Evolutionary conservation across 2,329 filamentous ascomycete species (phyloP), one percentile per base, ranked within the genome.

Genomic region (Penicillium brevicompactum): DNA sequence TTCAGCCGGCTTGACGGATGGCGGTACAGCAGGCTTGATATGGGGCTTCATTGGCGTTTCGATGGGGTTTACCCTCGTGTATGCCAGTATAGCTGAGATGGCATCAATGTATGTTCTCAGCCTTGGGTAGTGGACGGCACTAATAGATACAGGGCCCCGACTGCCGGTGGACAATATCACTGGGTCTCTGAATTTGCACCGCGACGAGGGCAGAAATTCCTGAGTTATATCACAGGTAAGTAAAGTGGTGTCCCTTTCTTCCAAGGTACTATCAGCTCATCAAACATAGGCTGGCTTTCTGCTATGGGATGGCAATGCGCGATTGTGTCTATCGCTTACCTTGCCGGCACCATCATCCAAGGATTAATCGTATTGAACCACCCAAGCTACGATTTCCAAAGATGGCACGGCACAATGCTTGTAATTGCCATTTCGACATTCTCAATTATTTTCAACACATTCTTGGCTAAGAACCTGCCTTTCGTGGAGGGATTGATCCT

Each of bases 351-450:
- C 4, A 74, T 77, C 40, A 75, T 81, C 3, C 77, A 81, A 61
- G 78, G 76, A 0, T 57, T 81, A 4, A 70, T 78, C 11, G 70
- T 76, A 18, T 63, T 81, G 31, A 79, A 79, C 55, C 64, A 78
- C 46, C 68, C 70, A 1, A 64, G 63, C 2, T 81, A 80, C 56
- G 59, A 58, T 11, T 70, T 74, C 1, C 64, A 78, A 48, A 58
- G 70, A 52, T 80, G 76, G 76, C 76, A 80, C 53, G 74, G 71
- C 3, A 79, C 77, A 2, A 66, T 80, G 51, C 59, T 81, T 9
- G 71, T 75, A 18, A 70, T 76, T 56, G 74, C 70, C 10, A 74
- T 77, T 18, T 67, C 70, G 1, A 58, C 67, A 14, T 72, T 78
- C 41, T 73, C 72, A 2, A 73, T 76, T 22, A 51, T 77, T 7